Evolutionary conservation across 2,329 filamentous ascomycete species (phyloP).

Genomic region (Phialophora expanda): DNA sequence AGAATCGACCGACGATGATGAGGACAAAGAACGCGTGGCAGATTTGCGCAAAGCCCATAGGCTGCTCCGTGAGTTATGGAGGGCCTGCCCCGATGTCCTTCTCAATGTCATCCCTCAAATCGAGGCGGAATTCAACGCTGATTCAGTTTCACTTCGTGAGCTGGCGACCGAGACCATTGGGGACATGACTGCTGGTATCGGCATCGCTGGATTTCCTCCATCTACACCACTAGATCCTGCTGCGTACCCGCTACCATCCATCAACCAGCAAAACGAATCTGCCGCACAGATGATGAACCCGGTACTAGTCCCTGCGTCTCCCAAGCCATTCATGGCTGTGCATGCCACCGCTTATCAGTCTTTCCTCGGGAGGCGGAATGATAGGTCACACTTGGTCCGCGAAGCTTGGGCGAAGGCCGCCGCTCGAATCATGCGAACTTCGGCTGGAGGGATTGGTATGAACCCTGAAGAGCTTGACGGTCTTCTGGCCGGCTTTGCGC

Average conservation of each 20-base stretch:
- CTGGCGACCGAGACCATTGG: slow-evolving; percentile 93
- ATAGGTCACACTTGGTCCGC: slow-evolving; percentile 82
- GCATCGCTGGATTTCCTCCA: slow-evolving; percentile 82
- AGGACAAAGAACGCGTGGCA: slow-evolving; percentile 80
- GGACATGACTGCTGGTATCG: slow-evolving; percentile 92
- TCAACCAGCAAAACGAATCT: slow-evolving; percentile 66
- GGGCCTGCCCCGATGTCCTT: slow-evolving; percentile 83
- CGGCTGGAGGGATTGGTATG: slow-evolving; percentile 85
- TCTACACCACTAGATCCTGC: slow-evolving; percentile 75
- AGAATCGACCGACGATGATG: slow-evolving; percentile 66
- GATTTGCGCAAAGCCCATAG: slow-evolving; percentile 89
- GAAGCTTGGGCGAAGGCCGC: slow-evolving; percentile 84
- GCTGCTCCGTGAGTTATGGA: slow-evolving; percentile 89
- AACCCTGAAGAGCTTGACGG: slow-evolving; percentile 79
- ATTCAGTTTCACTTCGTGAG: slow-evolving; percentile 82
- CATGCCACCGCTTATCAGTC: slow-evolving; percentile 79
- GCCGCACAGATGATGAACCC: slow-evolving; percentile 58
- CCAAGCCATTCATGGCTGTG: slow-evolving; percentile 85
- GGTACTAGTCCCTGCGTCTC: slow-evolving; percentile 80
- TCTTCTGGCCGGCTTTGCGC: slow-evolving; percentile 74
- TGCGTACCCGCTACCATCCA: slow-evolving; percentile 72
- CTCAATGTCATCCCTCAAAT: slow-evolving; percentile 93
- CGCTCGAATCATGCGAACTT: slow-evolving; percentile 87
- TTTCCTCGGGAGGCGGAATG: slow-evolving; percentile 82
- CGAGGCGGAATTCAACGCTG: slow-evolving; percentile 87